Percentiles rank a stretch among this genome's conserved stretches.
Conservation (phyloP, 768 basidiomycete genomes). For the Candolleomyces aberdarensis region DNA sequence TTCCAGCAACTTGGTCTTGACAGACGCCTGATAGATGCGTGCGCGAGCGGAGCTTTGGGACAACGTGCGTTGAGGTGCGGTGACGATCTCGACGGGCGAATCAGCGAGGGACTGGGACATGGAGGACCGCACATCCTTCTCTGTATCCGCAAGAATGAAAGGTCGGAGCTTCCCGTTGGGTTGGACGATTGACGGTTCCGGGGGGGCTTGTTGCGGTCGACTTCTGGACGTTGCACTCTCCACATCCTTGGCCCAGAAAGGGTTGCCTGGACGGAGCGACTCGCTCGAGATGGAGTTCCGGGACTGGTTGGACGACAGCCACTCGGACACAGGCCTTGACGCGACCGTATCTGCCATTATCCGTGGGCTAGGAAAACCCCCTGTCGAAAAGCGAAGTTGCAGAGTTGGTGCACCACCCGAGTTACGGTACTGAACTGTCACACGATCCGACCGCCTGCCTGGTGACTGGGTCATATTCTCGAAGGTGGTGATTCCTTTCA, state of each 20-base stretch:
- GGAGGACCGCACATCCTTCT: slow-evolving; percentile 11
- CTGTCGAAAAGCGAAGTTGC: slow-evolving; percentile 51
- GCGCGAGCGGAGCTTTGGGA: slow-evolving; percentile 21
- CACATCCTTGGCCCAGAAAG: not conserved
- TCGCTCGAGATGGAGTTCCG: not conserved
- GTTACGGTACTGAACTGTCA: slow-evolving; percentile 40
- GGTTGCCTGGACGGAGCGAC: not conserved
- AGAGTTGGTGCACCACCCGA: slow-evolving; percentile 46
- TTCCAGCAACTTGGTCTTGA: not conserved
- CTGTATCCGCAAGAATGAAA: not conserved
- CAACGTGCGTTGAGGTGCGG: slow-evolving; percentile 21
- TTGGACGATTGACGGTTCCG: no score
- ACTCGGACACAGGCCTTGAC: slow-evolving; percentile 7
- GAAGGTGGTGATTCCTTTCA: slow-evolving; percentile 11
- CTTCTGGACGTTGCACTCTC: not conserved
- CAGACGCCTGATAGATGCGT: slow-evolving; percentile 11
- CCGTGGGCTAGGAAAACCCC: slow-evolving; percentile 39
- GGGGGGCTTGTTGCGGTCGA: no score
- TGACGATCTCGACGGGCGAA: slow-evolving; percentile 23
- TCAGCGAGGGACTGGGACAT: slow-evolving; percentile 4
- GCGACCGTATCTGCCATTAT: slow-evolving; percentile 24
- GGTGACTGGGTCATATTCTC: slow-evolving; percentile 8
- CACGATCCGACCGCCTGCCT: slow-evolving; percentile 32
- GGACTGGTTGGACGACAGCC: not conserved
- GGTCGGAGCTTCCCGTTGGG: no score